A percentile compares a stretch with the other conserved stretches of the same genome.
Evolutionary conservation across 768 basidiomycete species (phyloP).

Genomic region (Phylloporus rhodoxanthus): DNA sequence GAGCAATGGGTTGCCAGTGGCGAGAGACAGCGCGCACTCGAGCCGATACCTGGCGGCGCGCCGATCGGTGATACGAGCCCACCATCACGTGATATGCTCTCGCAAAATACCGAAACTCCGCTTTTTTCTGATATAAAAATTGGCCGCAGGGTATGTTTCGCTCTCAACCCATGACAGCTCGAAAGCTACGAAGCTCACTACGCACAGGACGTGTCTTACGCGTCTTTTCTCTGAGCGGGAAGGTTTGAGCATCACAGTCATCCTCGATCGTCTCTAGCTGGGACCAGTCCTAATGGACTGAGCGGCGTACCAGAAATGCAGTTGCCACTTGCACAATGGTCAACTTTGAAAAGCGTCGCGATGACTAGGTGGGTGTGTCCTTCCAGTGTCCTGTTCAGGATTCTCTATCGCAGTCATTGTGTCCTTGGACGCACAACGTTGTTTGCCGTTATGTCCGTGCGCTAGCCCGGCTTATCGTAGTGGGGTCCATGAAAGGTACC

Average conservation of each 20-base stretch:
- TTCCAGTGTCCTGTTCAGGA: not conserved
- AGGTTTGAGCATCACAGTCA: constrained; percentile 30
- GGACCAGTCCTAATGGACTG: constrained; percentile 24
- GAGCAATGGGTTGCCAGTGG: constrained; percentile 22
- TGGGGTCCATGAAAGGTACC: not conserved
- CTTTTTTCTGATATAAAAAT: constrained; percentile 5
- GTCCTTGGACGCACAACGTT: constrained; percentile 11
- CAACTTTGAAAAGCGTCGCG: constrained; percentile 27
- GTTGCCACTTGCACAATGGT: constrained; percentile 10
- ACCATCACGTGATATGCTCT: constrained; percentile 13
- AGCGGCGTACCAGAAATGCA: constrained; percentile 29
- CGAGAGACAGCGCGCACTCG: too few relatives aligned
- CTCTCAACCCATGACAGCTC: constrained; percentile 18
- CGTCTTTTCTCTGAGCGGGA: constrained; percentile 29
- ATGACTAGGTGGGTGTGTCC: constrained; percentile 21
- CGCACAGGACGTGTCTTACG: constrained; percentile 18
- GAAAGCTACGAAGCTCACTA: constrained; percentile 28
- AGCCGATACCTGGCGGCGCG: too few relatives aligned
- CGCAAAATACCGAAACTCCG: constrained; percentile 21
- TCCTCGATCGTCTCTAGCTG: constrained; percentile 27
- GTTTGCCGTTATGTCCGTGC: not conserved
- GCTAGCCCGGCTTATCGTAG: not conserved
- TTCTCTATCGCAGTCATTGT: constrained; percentile 19
- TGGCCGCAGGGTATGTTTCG: not conserved
- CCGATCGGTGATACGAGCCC: too few relatives aligned